Evolutionary conservation across 345 rosid species (phyloP).

Genomic region (Excoecaria cochinchinensis): DNA sequence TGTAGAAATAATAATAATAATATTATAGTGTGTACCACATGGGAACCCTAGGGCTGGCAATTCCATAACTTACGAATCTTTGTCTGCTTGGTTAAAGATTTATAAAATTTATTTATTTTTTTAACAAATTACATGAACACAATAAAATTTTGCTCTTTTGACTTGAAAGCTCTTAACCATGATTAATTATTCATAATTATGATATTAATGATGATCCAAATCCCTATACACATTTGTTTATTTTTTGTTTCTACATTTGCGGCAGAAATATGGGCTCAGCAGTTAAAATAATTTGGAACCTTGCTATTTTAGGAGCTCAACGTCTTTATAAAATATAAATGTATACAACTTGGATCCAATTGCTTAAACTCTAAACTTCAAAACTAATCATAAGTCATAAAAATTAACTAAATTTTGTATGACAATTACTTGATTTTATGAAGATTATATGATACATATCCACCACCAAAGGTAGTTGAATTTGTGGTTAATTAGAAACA

Average conservation of each 20-base stretch:
- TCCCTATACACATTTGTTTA: conserved; percentile 35
- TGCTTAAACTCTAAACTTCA: no score
- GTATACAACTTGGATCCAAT: no score
- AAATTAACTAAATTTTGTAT: background rate
- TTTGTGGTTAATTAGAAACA: background rate
- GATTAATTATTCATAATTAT: background rate
- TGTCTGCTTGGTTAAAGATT: conserved; percentile 57
- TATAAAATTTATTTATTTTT: background rate
- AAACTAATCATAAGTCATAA: background rate
- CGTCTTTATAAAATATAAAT: background rate
- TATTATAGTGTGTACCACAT: background rate
- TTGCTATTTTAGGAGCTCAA: conserved; percentile 3
- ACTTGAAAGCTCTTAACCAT: conserved; percentile 22
- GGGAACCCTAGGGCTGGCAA: conserved; percentile 32
- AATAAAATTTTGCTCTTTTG: conserved; percentile 27
- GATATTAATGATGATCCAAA: conserved; percentile 7
- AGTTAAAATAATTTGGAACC: background rate
- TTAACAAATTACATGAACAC: background rate
- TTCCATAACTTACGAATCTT: conserved; percentile 86
- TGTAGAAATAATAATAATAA: background rate
- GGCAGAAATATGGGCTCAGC: conserved; percentile 24
- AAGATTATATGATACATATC: background rate
- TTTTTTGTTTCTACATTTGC: conserved; percentile 26
- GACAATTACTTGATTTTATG: background rate
- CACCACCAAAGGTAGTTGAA: background rate